These are phyloP conservation scores for Solanum pinnatisectum DNA, from an alignment of 257 asterid species.

Conservation along the genomic window DNA sequence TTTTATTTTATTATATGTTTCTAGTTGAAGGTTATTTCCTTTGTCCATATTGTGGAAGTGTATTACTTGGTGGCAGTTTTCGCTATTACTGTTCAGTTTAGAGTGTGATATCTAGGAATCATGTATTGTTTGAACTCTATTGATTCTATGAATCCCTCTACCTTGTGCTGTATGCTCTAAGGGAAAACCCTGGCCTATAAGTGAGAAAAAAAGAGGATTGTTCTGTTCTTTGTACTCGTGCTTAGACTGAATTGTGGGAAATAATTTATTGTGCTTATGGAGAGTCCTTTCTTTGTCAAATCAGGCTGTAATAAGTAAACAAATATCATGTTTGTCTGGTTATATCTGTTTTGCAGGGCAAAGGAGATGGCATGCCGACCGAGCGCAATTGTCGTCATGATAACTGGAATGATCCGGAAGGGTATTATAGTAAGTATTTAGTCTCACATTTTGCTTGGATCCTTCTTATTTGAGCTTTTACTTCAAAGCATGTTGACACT, in stretches of 20 bases:
- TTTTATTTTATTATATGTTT: not conserved
- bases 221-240: not conserved
- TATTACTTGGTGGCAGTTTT: not conserved
- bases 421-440: slow-evolving; percentile 37
- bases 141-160: not conserved
- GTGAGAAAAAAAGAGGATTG: not conserved
- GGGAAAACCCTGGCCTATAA: not conserved
- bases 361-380: slow-evolving; percentile 56
- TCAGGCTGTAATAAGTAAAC: not conserved
- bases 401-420: slow-evolving; percentile 48
- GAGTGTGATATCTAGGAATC: not conserved
- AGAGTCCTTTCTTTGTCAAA: not conserved
- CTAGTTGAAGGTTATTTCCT: not conserved
- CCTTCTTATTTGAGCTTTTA: not conserved
- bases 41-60: not conserved
- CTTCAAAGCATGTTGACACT: not conserved
- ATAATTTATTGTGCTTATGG: not conserved
- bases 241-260: not conserved
- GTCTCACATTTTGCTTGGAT: not conserved
- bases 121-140: slow-evolving; percentile 5
- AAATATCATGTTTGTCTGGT: not conserved
- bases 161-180: not conserved
- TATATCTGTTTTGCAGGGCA: slow-evolving; percentile 41
- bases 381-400: slow-evolving; percentile 75
- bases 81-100: not conserved